Evolutionary conservation across 805 yeast species (phyloP).

Genomic region (Cyberlindnera japonica): DNA sequence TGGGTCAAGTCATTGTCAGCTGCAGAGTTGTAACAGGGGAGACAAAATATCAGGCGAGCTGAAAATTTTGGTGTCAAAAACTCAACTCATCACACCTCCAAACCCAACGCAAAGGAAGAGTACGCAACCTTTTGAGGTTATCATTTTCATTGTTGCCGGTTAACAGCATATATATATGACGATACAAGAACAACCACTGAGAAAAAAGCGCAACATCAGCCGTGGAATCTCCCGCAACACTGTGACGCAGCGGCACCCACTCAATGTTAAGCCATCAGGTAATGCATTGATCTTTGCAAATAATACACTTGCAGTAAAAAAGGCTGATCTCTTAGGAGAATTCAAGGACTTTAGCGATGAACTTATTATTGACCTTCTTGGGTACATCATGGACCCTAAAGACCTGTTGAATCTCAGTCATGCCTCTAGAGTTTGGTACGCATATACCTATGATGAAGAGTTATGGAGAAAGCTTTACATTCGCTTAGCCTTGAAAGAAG

Average conservation of each 20-base stretch:
- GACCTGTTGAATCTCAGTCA: slow-evolving; percentile 53
- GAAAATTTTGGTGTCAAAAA: slow-evolving; percentile 2
- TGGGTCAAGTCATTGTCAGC: no score
- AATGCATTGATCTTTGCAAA: slow-evolving; percentile 45
- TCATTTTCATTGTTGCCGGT: no score
- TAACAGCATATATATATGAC: slow-evolving; percentile 16
- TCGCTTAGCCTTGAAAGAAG: slow-evolving; percentile 19
- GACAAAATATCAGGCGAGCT: not conserved
- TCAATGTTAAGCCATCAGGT: slow-evolving; percentile 75
- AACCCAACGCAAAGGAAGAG: no score
- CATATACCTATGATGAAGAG: slow-evolving; percentile 72
- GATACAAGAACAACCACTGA: slow-evolving; percentile 15
- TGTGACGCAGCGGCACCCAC: slow-evolving; percentile 51
- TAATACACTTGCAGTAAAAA: slow-evolving; percentile 12
- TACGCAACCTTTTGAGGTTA: no score
- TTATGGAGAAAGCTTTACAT: slow-evolving; percentile 68
- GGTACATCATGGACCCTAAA: slow-evolving; percentile 41
- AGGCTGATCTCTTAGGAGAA: slow-evolving; percentile 40
- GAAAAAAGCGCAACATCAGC: slow-evolving; percentile 23
- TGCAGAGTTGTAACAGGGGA: not conserved
- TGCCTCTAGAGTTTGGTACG: slow-evolving; percentile 65
- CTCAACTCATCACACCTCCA: not conserved
- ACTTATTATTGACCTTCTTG: slow-evolving; percentile 48
- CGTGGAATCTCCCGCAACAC: slow-evolving; percentile 27
- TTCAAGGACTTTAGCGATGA: slow-evolving; percentile 60